phyloP scores from a whole-genome alignment of 202 grass and related monocot genomes.

The Schoenoplectus tabernaemontani region DNA sequence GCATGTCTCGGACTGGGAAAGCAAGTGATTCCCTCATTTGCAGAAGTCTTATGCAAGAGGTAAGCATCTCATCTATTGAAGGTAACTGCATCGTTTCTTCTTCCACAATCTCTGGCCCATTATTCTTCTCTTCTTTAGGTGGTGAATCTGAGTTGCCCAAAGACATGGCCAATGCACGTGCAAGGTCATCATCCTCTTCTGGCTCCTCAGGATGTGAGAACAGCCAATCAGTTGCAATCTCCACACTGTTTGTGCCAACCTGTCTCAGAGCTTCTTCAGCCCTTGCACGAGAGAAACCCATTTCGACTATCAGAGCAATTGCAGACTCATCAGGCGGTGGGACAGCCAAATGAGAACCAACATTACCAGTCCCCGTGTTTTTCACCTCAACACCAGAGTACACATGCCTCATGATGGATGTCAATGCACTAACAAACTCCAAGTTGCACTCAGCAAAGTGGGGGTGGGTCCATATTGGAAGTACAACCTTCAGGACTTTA shows the following conservation, averaged over 20 bases:
- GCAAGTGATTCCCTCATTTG: constrained; percentile 74
- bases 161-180: constrained; percentile 94
- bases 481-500: constrained; percentile 74
- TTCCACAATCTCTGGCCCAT: constrained; percentile 48
- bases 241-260: constrained; percentile 91
- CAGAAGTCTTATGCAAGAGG: constrained; percentile 66
- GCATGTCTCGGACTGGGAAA: constrained; percentile 89
- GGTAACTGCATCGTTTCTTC: constrained; percentile 77
- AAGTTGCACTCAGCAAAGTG: constrained; percentile 78
- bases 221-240: constrained; percentile 95
- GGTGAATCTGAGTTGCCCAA: constrained; percentile 70
- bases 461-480: constrained; percentile 89
- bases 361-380: constrained; percentile 34
- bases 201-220: constrained; percentile 95
- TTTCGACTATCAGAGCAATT: constrained; percentile 95
- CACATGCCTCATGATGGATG: constrained; percentile 93
- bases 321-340: constrained; percentile 85
- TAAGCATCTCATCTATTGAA: constrained; percentile 80
- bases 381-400: constrained; percentile 87
- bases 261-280: constrained; percentile 96
- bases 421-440: constrained; percentile 77
- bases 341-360: constrained; percentile 50
- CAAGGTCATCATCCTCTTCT: constrained; percentile 96
- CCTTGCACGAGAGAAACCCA: constrained; percentile 87
- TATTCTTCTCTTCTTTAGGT: constrained; percentile 46